A percentile compares a stretch with the other conserved stretches of the same genome.
These are phyloP conservation scores for Nakazawaea molendinolei DNA, from an alignment of 805 yeast species.

Conservation along the genomic window DNA sequence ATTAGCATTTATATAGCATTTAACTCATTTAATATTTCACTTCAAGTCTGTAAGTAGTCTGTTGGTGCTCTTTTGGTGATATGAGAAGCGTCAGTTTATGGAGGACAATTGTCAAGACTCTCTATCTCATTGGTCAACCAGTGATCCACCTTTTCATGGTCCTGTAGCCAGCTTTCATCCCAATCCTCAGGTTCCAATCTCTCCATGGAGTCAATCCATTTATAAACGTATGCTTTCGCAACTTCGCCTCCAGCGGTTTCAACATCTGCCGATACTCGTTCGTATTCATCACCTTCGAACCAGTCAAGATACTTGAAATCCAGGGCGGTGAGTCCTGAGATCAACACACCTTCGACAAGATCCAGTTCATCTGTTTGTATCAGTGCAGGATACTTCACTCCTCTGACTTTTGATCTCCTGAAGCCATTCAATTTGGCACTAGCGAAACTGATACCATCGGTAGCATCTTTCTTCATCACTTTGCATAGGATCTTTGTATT, in stretches of 20 bases:
- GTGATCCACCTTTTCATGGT: slow-evolving; percentile 11
- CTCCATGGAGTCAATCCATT: slow-evolving; percentile 15
- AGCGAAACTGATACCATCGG: slow-evolving; percentile 9
- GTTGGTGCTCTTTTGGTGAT: too few species aligned
- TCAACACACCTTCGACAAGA: slow-evolving; percentile 16
- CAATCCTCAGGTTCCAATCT: slow-evolving; percentile 15
- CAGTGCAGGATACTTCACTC: slow-evolving; percentile 17
- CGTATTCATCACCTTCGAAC: slow-evolving; percentile 21
- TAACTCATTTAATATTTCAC: too few species aligned
- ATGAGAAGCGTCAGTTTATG: too few species aligned
- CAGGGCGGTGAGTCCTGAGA: slow-evolving; percentile 12
- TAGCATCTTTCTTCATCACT: slow-evolving; percentile 8
- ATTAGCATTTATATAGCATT: too few species aligned
- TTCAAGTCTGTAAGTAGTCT: too few species aligned
- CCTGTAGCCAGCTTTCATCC: slow-evolving; percentile 16
- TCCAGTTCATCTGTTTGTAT: neutral
- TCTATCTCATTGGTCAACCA: slow-evolving; percentile 18
- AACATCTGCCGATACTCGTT: slow-evolving; percentile 13
- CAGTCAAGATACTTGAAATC: slow-evolving; percentile 16
- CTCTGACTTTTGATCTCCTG: slow-evolving; percentile 14
- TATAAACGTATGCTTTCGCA: slow-evolving; percentile 14
- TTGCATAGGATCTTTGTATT: slow-evolving; percentile 9
- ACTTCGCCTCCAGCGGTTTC: neutral
- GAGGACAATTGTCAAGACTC: slow-evolving; percentile 11
- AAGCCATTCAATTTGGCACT: slow-evolving; percentile 14